A percentile compares a stretch with the other conserved stretches of the same genome.
These are phyloP conservation scores for Pleurotus platypus DNA, from an alignment of 768 basidiomycete species.

Conservation along the genomic window DNA sequence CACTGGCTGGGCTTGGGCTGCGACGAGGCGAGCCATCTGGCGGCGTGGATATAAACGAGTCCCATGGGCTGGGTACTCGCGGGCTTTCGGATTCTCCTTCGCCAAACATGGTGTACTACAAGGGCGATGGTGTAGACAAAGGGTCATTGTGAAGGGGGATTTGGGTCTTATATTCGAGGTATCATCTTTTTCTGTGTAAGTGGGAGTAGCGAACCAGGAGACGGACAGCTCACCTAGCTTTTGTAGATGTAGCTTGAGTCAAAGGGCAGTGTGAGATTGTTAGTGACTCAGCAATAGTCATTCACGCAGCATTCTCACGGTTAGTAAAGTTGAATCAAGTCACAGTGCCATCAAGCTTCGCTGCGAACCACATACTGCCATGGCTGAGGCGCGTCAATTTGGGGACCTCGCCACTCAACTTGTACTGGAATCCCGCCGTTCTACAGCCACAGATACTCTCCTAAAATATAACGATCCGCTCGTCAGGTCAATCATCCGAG, in stretches of 20 bases:
- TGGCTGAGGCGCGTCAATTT: conserved; percentile 62
- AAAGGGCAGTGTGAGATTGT: background rate
- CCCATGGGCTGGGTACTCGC: conserved; percentile 81
- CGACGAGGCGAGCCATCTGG: conserved; percentile 31
- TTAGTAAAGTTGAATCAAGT: background rate
- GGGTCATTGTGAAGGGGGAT: conserved; percentile 10
- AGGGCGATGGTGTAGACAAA: conserved; percentile 8
- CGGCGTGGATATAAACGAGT: conserved; percentile 61
- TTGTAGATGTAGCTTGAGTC: background rate
- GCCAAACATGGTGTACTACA: conserved; percentile 57
- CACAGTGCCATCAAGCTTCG: background rate
- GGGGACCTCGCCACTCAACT: conserved; percentile 89
- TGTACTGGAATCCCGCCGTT: conserved; percentile 80
- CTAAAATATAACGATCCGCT: conserved; percentile 90
- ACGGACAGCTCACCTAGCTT: background rate
- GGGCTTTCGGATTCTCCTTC: conserved; percentile 81
- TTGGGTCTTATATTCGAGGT: conserved; percentile 24
- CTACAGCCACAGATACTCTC: conserved; percentile 77
- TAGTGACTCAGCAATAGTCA: too few relatives aligned
- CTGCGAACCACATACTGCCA: conserved; percentile 12
- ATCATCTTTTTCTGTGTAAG: conserved; percentile 19
- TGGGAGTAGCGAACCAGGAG: background rate
- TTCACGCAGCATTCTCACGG: too few relatives aligned
- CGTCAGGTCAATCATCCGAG: conserved; percentile 82
- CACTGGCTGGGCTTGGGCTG: conserved; percentile 15